A percentile compares a stretch with the other conserved stretches of the same genome.
Conservation (phyloP, 352 stramenopile species). For the Globisporangium cederbergense region DNA sequence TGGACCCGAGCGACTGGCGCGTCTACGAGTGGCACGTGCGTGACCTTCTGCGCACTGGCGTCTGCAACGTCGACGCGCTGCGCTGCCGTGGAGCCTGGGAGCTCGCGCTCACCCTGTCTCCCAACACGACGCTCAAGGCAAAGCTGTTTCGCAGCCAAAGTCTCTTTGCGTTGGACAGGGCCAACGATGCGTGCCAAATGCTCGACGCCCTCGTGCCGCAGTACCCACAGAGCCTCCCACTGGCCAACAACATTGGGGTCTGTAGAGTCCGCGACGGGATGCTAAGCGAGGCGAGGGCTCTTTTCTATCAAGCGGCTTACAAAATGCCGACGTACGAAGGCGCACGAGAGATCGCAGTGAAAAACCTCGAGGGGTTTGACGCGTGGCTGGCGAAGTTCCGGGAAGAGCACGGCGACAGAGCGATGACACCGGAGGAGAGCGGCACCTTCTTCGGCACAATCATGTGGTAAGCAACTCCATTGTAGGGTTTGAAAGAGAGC, state of each 20-base stretch:
- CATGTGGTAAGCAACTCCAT: no score
- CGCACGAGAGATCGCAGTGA: neutral
- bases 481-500: no score
- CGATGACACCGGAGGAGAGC: no score
- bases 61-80: constrained; percentile 14
- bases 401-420: no score
- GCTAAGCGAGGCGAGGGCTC: constrained; percentile 14
- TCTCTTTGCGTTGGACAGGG: constrained; percentile 14
- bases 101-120: constrained; percentile 25
- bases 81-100: constrained; percentile 21
- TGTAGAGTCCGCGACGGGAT: constrained; percentile 19
- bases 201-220: no score
- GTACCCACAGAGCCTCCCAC: constrained; percentile 14
- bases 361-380: no score
- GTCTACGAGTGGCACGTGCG: constrained; percentile 30
- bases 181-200: no score
- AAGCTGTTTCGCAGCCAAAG: constrained; percentile 25
- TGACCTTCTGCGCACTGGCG: neutral
- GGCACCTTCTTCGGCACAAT: no score
- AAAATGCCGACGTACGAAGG: neutral
- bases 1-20: constrained; percentile 58
- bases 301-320: constrained; percentile 19
- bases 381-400: no score
- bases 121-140: constrained; percentile 24
- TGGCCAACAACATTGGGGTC: constrained; percentile 31